Evolutionary conservation across 768 basidiomycete genomes (phyloP).

Genomic region (Lentinula detonsa): DNA sequence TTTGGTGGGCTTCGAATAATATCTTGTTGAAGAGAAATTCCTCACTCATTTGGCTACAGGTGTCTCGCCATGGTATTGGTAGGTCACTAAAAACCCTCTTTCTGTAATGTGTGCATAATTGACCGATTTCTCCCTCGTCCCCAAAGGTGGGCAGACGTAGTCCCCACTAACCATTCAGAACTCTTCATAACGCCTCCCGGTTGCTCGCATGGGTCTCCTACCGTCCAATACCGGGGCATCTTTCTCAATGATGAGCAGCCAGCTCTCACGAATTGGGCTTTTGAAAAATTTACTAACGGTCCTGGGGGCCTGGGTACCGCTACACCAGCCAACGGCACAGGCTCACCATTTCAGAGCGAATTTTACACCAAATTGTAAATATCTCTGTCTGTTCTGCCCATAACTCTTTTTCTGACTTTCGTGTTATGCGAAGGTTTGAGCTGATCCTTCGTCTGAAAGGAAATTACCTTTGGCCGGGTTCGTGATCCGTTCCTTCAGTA

Average conservation of each 20-base stretch:
- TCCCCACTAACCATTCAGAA: slow-evolving; percentile 40
- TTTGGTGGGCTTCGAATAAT: slow-evolving; percentile 35
- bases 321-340: slow-evolving; percentile 54
- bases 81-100: slow-evolving; percentile 12
- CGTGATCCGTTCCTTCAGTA: slow-evolving; percentile 7
- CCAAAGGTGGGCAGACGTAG: slow-evolving; percentile 75
- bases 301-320: slow-evolving; percentile 41
- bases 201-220: slow-evolving; percentile 55
- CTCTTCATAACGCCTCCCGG: slow-evolving; percentile 40
- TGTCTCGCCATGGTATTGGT: slow-evolving; percentile 69
- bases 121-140: not conserved
- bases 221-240: slow-evolving; percentile 66
- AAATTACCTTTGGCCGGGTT: slow-evolving; percentile 70
- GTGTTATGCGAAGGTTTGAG: slow-evolving; percentile 42
- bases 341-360: slow-evolving; percentile 47
- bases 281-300: slow-evolving; percentile 62
- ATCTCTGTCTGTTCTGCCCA: not conserved
- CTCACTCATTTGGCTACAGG: slow-evolving; percentile 24
- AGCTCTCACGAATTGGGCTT: slow-evolving; percentile 64
- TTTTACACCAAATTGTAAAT: slow-evolving; percentile 12
- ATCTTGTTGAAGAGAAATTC: not conserved
- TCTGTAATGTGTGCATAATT: not conserved
- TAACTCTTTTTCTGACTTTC: not conserved
- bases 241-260: slow-evolving; percentile 79
- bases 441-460: slow-evolving; percentile 59